Evolutionary conservation across 2,329 filamentous ascomycete genomes (phyloP), one percentile per base, ranked within the genome.

Genomic region (Sporothrix sp.): DNA sequence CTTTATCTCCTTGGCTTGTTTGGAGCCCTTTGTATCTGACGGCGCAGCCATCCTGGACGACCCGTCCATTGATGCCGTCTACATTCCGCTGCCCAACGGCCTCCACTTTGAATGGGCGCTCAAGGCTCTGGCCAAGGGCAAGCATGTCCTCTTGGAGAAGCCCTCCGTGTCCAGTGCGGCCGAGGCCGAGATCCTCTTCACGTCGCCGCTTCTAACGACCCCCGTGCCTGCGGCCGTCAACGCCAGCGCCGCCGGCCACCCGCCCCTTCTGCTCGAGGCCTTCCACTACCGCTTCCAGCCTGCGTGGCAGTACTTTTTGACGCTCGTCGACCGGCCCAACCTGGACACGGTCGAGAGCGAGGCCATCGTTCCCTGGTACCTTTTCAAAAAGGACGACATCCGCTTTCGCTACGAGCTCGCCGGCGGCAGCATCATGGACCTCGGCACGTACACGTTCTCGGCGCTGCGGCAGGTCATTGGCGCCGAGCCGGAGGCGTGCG

Each of bases 131-230:
- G 57, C 62, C 20, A 69, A 68, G 3, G 71, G 72, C 4, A 79
- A 78, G 55, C 74, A 79, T 56, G 74, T 80, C 18, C 67, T 79
- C 0, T 61, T 78, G 2, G 76, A 79, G 58, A 78, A 78, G 58
- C 75, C 75, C 0, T 66, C 68, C 0, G 67, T 65, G n/a, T 67
- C 66, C 23, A 78, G 75, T 56, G 59, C 63, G 3, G 52, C 45
- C 0, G 72, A 79, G 58, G 74, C 73, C 3, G 58, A 60, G 16
- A 54, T 57, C 0, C 65, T 78, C 14, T 76, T 77, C 58, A 61
- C 58, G 27, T 62, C 64, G 18, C 65, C 67, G 0, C 52, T 66
- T 13, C 57, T 71, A 39, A 53, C 35, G 6, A 30, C 54, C 4
- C 45, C 58, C 0, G 59, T 64, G 1, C 57, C 61, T 14, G 64